Base-by-base conservation (phyloP, 257 asterid species). In the Scutellaria galericulata region DNA sequence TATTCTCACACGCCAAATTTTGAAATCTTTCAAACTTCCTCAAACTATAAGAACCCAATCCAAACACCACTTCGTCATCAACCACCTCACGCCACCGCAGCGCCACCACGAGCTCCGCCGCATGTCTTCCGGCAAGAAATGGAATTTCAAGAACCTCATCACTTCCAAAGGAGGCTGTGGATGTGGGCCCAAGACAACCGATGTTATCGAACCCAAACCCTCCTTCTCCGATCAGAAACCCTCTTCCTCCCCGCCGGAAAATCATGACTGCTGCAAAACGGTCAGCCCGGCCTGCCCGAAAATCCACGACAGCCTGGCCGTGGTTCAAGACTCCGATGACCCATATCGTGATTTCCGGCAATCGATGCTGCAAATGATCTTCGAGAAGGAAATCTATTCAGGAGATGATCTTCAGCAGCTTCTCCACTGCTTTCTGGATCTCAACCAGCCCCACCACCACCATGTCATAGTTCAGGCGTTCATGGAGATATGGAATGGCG, bases 321-420 rank as follows among this genome's bases (percentile, higher is more conserved):
- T 91, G 5, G 83, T 89, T 3, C 87, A 87, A 64, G 90, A 89
- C 15, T 87, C 97, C 18, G 79, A 83, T 11, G 88, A 92, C 75
- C 96, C 96, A 10, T 88, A 83, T 55, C 67, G 22, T 1, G 97
- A 92, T 84, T 92, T 92, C 77, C 84, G 89, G 5, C 77, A 77
- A 18, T 92, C 97, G 7, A 88, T 92, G 93, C 72, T 89, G 12
- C 96, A 85, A 7, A 90, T 92, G 97, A 89, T 92, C 6, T 9
- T 74, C 13, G 96, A 83, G 84, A 83, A 72, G 31, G 88, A 83
- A 70, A 84, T 91, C 6, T 77, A 86, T 53, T 64, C 90, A 0
- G 58, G 64, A 9, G 58, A 79, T 46, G 96, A 85, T 65, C 84
- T 91, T 5, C 82, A 83, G 68, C 89, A 89, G 86, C 96, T 92